phyloP scores from a whole-genome alignment of 768 basidiomycete genomes.

The Trametes maxima region DNA sequence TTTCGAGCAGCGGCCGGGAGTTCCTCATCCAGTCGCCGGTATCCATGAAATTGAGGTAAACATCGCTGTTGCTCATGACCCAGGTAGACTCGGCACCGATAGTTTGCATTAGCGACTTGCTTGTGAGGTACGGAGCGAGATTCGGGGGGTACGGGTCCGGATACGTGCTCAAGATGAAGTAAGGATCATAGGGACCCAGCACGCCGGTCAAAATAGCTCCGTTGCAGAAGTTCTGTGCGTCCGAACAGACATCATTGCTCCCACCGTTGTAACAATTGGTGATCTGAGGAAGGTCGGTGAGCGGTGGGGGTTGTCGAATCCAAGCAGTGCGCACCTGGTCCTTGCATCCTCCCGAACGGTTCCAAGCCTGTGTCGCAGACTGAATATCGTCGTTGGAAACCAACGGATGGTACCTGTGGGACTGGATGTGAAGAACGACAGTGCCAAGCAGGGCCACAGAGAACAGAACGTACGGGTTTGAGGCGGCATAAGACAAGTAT shows the following conservation, averaged over 20 bases:
- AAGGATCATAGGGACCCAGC: constrained; percentile 58
- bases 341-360: constrained; percentile 48
- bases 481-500: constrained; percentile 55
- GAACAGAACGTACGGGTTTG: constrained; percentile 42
- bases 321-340: constrained; percentile 40
- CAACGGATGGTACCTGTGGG: constrained; percentile 50
- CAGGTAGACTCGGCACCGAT: constrained; percentile 50
- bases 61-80: constrained; percentile 41
- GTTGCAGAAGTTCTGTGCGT: constrained; percentile 62
- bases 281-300: constrained; percentile 42
- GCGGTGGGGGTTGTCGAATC: not conserved
- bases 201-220: constrained; percentile 52
- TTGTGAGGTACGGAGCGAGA: constrained; percentile 36
- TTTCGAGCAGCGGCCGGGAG: constrained; percentile 50
- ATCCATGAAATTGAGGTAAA: constrained; percentile 49
- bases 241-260: constrained; percentile 53
- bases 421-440: not conserved
- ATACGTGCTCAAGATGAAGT: constrained; percentile 45
- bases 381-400: constrained; percentile 45
- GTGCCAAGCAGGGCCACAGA: not conserved
- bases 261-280: constrained; percentile 50
- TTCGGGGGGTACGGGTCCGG: constrained; percentile 53
- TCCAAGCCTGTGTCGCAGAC: constrained; percentile 47
- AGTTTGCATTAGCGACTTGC: constrained; percentile 32
- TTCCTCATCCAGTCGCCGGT: constrained; percentile 63